Conservation (phyloP, 2,329 filamentous ascomycete species). For the Didymosphaeria variabile region DNA sequence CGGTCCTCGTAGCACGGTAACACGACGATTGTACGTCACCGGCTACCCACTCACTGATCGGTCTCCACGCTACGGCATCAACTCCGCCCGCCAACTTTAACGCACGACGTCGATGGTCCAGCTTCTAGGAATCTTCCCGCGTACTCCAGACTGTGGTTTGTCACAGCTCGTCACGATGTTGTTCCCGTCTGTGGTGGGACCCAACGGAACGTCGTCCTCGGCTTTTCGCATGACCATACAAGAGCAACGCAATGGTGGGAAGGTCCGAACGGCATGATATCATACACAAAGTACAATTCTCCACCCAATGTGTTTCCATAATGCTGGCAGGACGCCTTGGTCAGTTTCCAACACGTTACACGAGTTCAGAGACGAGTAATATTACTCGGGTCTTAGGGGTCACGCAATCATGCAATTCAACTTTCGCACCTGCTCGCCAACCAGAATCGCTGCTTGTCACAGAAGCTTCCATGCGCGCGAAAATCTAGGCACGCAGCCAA, state of each 20-base stretch:
- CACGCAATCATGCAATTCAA: conserved; percentile 4
- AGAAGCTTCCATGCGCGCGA: not conserved
- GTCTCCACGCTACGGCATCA: conserved; percentile 13
- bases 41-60: conserved; percentile 1
- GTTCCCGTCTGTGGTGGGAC: not conserved
- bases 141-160: not conserved
- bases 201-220: conserved; percentile 9
- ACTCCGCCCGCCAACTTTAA: conserved; percentile 5
- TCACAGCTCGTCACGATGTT: conserved; percentile 2
- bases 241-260: not conserved
- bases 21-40: conserved; percentile 10
- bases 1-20: not conserved
- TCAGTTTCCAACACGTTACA: conserved; percentile 1
- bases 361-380: not conserved
- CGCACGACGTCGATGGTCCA: conserved; percentile 7
- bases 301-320: not conserved
- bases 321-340: not conserved
- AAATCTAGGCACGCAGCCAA: conserved; percentile 4
- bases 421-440: conserved; percentile 3
- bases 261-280: conserved; percentile 3
- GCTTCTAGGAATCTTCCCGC: not conserved
- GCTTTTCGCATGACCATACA: conserved; percentile 1
- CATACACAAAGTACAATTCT: not conserved
- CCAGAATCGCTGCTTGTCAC: conserved; percentile 3
- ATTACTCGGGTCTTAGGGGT: not conserved